These are phyloP conservation scores for Pichia sp. DNA, from an alignment of 1,139 yeast genomes.

Conservation along the genomic window DNA sequence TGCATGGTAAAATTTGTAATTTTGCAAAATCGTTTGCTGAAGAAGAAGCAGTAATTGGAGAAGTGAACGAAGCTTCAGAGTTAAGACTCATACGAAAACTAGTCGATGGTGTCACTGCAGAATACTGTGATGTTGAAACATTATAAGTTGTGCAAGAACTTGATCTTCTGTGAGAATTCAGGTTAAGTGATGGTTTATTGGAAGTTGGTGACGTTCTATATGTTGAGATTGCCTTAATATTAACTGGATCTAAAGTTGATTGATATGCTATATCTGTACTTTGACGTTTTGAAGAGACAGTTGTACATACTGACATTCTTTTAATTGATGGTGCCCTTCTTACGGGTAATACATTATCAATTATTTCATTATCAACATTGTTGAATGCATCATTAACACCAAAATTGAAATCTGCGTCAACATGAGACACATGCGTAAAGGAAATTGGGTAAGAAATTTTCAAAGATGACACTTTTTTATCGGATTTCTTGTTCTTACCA, in stretches of 20 bases:
- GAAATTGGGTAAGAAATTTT: slow-evolving; percentile 26
- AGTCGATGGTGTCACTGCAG: slow-evolving; percentile 1
- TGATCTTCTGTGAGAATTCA: neutral
- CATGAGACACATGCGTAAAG: slow-evolving; percentile 29
- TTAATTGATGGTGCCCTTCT: neutral
- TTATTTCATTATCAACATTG: neutral
- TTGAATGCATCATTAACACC: slow-evolving; percentile 25
- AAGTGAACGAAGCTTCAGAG: slow-evolving; percentile 4
- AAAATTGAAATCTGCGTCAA: slow-evolving; percentile 24
- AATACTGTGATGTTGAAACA: neutral
- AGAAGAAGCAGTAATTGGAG: neutral
- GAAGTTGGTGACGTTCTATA: slow-evolving; percentile 25
- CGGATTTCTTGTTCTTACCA: neutral
- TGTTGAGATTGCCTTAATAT: slow-evolving; percentile 23
- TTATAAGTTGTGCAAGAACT: slow-evolving; percentile 2
- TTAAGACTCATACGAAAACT: slow-evolving; percentile 4
- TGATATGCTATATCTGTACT: neutral
- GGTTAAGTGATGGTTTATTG: neutral
- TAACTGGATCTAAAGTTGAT: slow-evolving; percentile 2
- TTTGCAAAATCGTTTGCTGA: neutral
- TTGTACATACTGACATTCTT: neutral
- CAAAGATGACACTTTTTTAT: neutral
- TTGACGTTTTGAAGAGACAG: neutral
- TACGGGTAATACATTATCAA: slow-evolving; percentile 2
- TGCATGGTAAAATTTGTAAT: slow-evolving; percentile 5